phyloP scores from a whole-genome alignment of 148 eudicot species.

The Oxyria digyna region DNA sequence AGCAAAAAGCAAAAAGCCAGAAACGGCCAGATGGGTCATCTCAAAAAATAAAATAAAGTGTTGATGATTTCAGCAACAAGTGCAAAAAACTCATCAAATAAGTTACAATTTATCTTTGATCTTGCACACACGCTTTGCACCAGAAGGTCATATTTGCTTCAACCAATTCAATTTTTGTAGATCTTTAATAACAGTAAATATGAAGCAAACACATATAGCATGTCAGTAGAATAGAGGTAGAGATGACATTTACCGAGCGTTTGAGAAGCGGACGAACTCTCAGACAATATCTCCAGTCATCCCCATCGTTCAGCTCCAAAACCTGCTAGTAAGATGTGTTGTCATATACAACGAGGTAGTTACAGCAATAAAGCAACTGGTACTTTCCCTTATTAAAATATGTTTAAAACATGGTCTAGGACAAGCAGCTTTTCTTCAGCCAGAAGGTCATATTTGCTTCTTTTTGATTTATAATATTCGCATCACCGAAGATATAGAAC shows the following conservation, averaged over 20 bases:
- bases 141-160: background rate
- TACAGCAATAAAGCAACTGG: too few relatives aligned
- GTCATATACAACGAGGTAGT: background rate
- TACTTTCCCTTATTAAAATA: too few relatives aligned
- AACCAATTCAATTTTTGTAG: background rate
- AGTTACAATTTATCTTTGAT: background rate
- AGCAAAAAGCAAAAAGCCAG: background rate
- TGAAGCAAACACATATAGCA: background rate
- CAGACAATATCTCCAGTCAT: slow-evolving; percentile 86
- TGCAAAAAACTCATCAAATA: background rate
- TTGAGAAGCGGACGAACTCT: slow-evolving; percentile 72
- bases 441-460: too few relatives aligned
- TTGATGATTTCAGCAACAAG: background rate
- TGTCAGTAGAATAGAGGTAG: background rate
- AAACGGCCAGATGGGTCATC: background rate
- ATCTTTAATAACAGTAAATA: background rate
- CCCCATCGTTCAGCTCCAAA: slow-evolving; percentile 64
- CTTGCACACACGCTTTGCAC: background rate
- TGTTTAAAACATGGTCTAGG: too few relatives aligned
- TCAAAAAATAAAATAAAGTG: background rate
- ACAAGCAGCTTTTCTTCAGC: too few relatives aligned
- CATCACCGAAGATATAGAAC: too few relatives aligned
- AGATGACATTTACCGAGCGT: slow-evolving; percentile 31
- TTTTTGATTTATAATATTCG: too few relatives aligned
- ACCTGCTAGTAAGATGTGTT: slow-evolving; percentile 29